Evolutionary conservation across 1,284 basidiomycete genomes (phyloP).

Genomic region (Sanghuangporus sanghuang): DNA sequence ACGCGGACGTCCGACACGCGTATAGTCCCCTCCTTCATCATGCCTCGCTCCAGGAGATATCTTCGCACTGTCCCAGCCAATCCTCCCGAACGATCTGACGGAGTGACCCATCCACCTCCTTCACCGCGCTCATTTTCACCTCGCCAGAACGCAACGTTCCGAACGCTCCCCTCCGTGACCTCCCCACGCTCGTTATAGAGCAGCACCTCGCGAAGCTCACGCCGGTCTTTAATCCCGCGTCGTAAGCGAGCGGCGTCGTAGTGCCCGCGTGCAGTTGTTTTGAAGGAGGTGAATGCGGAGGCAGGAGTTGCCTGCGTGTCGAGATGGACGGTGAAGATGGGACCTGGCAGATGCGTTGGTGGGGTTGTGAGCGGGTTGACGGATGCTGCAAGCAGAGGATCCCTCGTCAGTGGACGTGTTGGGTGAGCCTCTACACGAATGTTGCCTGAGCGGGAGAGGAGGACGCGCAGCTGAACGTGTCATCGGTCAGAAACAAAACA

Average conservation of each 20-base stretch:
- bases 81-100: slow-evolving; percentile 52
- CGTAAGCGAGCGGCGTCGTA: slow-evolving; percentile 61
- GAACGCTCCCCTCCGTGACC: slow-evolving; percentile 62
- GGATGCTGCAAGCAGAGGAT: slow-evolving; percentile 38
- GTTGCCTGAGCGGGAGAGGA: slow-evolving; percentile 40
- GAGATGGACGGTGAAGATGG: slow-evolving; percentile 38
- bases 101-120: slow-evolving; percentile 57
- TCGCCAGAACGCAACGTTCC: slow-evolving; percentile 63
- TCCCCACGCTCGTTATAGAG: slow-evolving; percentile 46
- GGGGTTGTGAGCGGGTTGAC: slow-evolving; percentile 32
- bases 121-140: not conserved
- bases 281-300: slow-evolving; percentile 56
- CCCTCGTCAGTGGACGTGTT: slow-evolving; percentile 32
- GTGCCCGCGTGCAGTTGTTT: slow-evolving; percentile 56
- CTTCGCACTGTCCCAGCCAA: slow-evolving; percentile 63
- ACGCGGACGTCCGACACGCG: slow-evolving; percentile 37
- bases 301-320: slow-evolving; percentile 49
- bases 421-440: slow-evolving; percentile 40
- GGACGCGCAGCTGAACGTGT: slow-evolving; percentile 48
- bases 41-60: slow-evolving; percentile 58
- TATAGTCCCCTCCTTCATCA: slow-evolving; percentile 36
- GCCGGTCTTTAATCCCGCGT: slow-evolving; percentile 33
- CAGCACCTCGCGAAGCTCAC: slow-evolving; percentile 47
- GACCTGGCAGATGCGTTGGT: slow-evolving; percentile 23
- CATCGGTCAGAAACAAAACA: not conserved